A percentile compares a stretch with the other conserved stretches of the same genome.
Conservation (phyloP, 805 yeast genomes). For the Clavispora asparagi region DNA sequence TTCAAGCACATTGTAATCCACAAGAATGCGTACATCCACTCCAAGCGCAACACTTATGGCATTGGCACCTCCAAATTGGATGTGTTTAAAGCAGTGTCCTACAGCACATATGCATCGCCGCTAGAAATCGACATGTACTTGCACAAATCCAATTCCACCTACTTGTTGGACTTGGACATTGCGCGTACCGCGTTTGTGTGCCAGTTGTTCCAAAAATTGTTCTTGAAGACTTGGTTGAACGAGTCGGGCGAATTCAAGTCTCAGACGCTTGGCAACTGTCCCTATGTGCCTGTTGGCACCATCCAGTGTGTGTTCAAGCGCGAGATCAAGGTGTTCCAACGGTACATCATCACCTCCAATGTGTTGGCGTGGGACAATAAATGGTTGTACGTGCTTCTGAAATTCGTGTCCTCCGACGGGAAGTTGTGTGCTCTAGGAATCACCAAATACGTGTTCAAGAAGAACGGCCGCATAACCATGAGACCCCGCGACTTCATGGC, state of each 20-base stretch:
- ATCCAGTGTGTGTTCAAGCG: constrained; percentile 62
- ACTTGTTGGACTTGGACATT: constrained; percentile 75
- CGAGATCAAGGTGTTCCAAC: constrained; percentile 66
- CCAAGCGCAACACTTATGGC: constrained; percentile 31
- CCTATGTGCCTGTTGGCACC: constrained; percentile 75
- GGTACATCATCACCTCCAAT: constrained; percentile 50
- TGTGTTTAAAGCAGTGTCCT: constrained; percentile 40
- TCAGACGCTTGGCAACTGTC: constrained; percentile 30
- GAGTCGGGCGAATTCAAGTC: constrained; percentile 28
- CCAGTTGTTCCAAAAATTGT: constrained; percentile 51
- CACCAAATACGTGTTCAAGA: constrained; percentile 78
- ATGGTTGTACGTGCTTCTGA: constrained; percentile 71
- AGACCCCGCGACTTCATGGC: constrained; percentile 56
- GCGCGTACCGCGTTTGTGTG: constrained; percentile 64
- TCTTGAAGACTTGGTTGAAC: constrained; percentile 40
- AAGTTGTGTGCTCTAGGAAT: constrained; percentile 52
- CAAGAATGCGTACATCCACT: constrained; percentile 14
- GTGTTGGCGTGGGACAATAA: constrained; percentile 82
- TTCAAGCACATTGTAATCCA: constrained; percentile 39
- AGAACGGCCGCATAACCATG: constrained; percentile 66
- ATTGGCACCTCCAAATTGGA: constrained; percentile 19
- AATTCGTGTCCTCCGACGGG: constrained; percentile 36
- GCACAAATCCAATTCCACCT: constrained; percentile 86
- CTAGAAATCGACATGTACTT: constrained; percentile 81
- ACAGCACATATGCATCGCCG: constrained; percentile 58